Evolutionary conservation across 169 alveolate genomes (phyloP).

Genomic region (Babesia bigemina): DNA sequence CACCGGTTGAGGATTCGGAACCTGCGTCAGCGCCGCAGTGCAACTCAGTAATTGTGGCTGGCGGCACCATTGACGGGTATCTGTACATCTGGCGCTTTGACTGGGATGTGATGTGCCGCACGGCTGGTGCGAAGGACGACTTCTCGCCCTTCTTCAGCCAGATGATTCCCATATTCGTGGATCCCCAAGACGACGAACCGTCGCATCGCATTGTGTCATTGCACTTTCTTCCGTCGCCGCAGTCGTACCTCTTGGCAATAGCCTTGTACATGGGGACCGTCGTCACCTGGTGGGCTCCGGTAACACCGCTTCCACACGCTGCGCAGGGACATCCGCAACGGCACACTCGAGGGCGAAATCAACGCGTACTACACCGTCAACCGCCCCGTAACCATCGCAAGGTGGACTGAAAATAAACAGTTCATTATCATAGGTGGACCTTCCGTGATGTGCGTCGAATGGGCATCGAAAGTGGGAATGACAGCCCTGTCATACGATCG

Average conservation of each 20-base stretch:
- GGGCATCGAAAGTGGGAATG: conserved; percentile 35
- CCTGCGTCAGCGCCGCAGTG: neutral
- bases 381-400: conserved; percentile 28
- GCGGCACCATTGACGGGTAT: conserved; percentile 61
- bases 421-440: conserved; percentile 31
- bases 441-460: conserved; percentile 35
- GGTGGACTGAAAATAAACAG: conserved; percentile 41
- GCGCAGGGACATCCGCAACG: conserved; percentile 48
- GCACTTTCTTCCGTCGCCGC: conserved; percentile 35
- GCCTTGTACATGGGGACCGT: conserved; percentile 38
- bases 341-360: conserved; percentile 42
- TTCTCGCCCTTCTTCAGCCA: conserved; percentile 10
- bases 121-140: neutral
- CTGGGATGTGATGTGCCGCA: conserved; percentile 3
- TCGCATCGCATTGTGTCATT: conserved; percentile 11
- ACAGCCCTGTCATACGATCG: conserved; percentile 27
- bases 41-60: conserved; percentile 16
- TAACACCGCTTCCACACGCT: neutral
- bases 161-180: conserved; percentile 12
- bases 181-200: neutral
- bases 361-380: conserved; percentile 34
- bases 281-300: conserved; percentile 33
- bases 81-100: conserved; percentile 34
- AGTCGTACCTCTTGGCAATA: conserved; percentile 40
- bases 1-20: too few relatives aligned